A percentile compares a stretch with the other conserved stretches of the same genome.
phyloP scores from a whole-genome alignment of 257 asterid genomes.

The Fraxinus anomala region DNA sequence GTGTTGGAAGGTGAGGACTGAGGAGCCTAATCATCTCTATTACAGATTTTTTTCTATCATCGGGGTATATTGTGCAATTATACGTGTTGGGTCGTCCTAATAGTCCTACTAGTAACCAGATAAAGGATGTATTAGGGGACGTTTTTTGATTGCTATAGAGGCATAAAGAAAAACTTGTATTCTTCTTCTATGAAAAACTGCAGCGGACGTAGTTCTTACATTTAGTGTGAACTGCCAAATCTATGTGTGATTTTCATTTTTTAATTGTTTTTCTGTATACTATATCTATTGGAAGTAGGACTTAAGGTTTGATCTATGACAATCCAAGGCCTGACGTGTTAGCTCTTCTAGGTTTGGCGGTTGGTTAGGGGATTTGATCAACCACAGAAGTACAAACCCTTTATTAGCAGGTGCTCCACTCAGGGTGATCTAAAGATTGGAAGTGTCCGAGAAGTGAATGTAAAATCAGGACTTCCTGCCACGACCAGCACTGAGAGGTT shows the following conservation, averaged over 20 bases:
- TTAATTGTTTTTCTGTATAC: too few species aligned
- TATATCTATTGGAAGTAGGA: too few species aligned
- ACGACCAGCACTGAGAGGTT: conserved; percentile 90
- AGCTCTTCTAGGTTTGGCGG: conserved; percentile 74
- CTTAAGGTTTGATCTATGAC: background rate
- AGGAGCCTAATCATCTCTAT: background rate
- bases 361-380: conserved; percentile 85
- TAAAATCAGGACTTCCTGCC: conserved; percentile 95
- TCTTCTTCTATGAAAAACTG: too few species aligned
- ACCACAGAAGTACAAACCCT: conserved; percentile 93
- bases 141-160: too few species aligned
- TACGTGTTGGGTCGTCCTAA: background rate
- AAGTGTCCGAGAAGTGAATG: conserved; percentile 87
- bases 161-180: too few species aligned
- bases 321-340: background rate
- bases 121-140: background rate
- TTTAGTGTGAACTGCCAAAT: too few species aligned
- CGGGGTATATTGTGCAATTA: background rate
- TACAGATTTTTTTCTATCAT: background rate
- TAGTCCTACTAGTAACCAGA: background rate
- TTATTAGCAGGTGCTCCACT: conserved; percentile 71
- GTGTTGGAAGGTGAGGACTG: background rate
- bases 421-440: conserved; percentile 73
- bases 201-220: too few species aligned
- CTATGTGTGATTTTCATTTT: too few species aligned